A percentile compares a stretch with the other conserved stretches of the same genome.
phyloP scores from a whole-genome alignment of 768 basidiomycete genomes.

The Gymnopilus dilepis region DNA sequence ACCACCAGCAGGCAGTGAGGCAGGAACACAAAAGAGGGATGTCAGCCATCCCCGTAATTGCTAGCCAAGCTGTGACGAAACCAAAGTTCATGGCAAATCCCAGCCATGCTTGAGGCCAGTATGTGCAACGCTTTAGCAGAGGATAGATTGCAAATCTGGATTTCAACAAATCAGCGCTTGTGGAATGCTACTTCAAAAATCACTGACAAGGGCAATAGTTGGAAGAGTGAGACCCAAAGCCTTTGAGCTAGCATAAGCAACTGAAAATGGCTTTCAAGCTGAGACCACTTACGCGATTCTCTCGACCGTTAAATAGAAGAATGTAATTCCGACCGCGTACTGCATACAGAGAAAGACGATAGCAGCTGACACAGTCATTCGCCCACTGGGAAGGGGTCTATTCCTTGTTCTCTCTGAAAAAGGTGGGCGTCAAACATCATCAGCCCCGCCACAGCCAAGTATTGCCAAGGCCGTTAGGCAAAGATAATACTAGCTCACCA shows the following conservation, averaged over 20 bases:
- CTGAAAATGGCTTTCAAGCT: background rate
- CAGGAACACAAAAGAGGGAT: slow-evolving; percentile 37
- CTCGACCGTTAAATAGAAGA: slow-evolving; percentile 41
- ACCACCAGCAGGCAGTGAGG: slow-evolving; percentile 54
- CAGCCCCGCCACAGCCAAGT: too few relatives aligned
- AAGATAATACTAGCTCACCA: slow-evolving; percentile 43
- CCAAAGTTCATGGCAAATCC: slow-evolving; percentile 65
- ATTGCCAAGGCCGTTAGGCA: too few relatives aligned
- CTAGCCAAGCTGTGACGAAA: slow-evolving; percentile 53
- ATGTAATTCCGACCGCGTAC: slow-evolving; percentile 43
- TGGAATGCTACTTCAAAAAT: too few relatives aligned
- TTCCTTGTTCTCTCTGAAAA: slow-evolving; percentile 51
- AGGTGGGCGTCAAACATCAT: slow-evolving; percentile 32
- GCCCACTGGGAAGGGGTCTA: slow-evolving; percentile 55
- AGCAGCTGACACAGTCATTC: slow-evolving; percentile 49
- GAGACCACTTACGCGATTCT: slow-evolving; percentile 39
- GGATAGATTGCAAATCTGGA: slow-evolving; percentile 55
- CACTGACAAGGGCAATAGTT: slow-evolving; percentile 50
- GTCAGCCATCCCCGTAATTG: slow-evolving; percentile 40
- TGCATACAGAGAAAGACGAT: slow-evolving; percentile 45
- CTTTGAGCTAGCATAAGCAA: slow-evolving; percentile 25
- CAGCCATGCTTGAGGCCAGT: slow-evolving; percentile 70
- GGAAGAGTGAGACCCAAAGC: slow-evolving; percentile 47
- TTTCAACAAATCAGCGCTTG: slow-evolving; percentile 39
- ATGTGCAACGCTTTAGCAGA: slow-evolving; percentile 57